Evolutionary conservation across 768 basidiomycete species (phyloP).

Genomic region (Rhodosporidiobolus odoratus): DNA sequence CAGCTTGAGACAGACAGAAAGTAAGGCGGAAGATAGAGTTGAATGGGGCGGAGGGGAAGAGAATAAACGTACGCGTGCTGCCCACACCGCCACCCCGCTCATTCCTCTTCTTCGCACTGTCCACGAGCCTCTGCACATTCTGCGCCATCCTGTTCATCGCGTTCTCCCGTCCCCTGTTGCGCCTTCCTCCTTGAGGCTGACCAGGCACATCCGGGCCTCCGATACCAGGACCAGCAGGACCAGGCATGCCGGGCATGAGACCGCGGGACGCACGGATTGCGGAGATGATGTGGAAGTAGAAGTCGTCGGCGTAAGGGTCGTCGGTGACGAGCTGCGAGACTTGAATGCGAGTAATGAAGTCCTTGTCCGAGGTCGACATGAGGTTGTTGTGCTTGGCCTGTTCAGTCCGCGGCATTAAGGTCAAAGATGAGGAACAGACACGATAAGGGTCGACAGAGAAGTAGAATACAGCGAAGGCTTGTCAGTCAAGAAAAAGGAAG

Average conservation of each 20-base stretch:
- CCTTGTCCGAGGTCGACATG: slow-evolving; percentile 97
- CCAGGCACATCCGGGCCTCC: not conserved
- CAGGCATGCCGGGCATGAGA: slow-evolving; percentile 31
- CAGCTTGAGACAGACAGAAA: too few species aligned
- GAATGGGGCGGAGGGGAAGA: not conserved
- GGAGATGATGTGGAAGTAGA: slow-evolving; percentile 70
- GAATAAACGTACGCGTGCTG: slow-evolving; percentile 39
- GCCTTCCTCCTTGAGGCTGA: slow-evolving; percentile 4
- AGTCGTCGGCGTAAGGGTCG: slow-evolving; percentile 96
- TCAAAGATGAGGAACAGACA: not conserved
- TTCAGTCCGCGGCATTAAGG: too few species aligned
- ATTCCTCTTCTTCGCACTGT: slow-evolving; percentile 75
- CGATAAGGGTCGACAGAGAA: not conserved
- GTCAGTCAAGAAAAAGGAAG: not conserved
- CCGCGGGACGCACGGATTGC: slow-evolving; percentile 30
- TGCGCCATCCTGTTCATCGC: slow-evolving; percentile 50
- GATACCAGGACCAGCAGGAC: not conserved
- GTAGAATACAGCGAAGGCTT: not conserved
- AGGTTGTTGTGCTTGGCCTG: slow-evolving; percentile 88
- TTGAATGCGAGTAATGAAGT: slow-evolving; percentile 98
- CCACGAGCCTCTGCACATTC: slow-evolving; percentile 94
- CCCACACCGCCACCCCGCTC: slow-evolving; percentile 47
- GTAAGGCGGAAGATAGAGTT: not conserved
- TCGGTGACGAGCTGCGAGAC: slow-evolving; percentile 95
- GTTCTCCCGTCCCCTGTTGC: slow-evolving; percentile 35